Evolutionary conservation across 1,284 basidiomycete species (phyloP), one percentile per base, ranked within the genome.

Genomic region (Sporisorium reilianum): DNA sequence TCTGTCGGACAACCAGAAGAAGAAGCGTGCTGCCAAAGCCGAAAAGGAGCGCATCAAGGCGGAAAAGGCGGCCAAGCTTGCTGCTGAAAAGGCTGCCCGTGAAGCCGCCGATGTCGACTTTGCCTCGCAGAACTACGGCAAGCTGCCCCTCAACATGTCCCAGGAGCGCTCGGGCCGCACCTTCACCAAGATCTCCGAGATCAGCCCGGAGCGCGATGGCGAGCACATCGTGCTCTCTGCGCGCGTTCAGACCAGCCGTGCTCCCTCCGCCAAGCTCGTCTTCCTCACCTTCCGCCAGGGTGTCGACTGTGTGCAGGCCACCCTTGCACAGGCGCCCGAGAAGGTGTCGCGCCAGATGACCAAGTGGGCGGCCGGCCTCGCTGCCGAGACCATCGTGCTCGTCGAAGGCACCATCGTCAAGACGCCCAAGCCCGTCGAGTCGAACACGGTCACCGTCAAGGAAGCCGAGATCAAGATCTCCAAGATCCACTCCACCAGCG

Each of bases 301-400:
- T 78, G 91, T 89, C 40, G 89, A 93, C 83, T 93, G 95, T 2
- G 91, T 99, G 5, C 97, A 99, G 86, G 94, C 93, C 42, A 87
- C 98, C 18, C 87, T 97, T 51, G 87, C 89, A 42, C 90, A 92
- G 49, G 88, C 92, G 38, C 90, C 91, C 23, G 92, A 91, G 64
- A 91, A 91, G 77, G 89, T 99, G 18, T 97, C 94, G 74, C 97
- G 95, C 86, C 95, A 97, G 85, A 99, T 99, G 97, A 90, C 94
- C 59, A 98, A 96, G 86, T 99, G 93, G 91, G 90, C 92, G 18
- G 90, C 90, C 22, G 85, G 89, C 41, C 87, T 99, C 53, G 88
- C 91, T 38, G 88, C 90, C 74, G 97, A 99, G 87, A 93, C 92
- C 63, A 95, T 99, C 78, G 92, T 99, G 10, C 89, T 95, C 34